phyloP scores from a whole-genome alignment of 495 filamentous ascomycete species.

The Penicillium dipodomyicola region DNA sequence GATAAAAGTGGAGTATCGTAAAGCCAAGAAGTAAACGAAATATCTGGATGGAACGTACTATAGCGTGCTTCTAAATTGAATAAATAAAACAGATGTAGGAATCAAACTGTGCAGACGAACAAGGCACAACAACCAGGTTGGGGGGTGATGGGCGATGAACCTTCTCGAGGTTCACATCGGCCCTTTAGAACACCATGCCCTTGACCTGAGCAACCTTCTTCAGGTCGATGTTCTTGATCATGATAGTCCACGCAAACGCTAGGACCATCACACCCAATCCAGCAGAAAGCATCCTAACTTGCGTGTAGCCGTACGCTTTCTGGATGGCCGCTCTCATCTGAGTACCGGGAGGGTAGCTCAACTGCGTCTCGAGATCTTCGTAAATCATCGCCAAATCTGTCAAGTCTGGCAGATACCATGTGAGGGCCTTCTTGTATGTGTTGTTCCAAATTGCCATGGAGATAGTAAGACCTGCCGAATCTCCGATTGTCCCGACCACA shows the following conservation, averaged over 20 bases:
- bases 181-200: slow-evolving; percentile 19
- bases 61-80: background rate
- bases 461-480: slow-evolving; percentile 59
- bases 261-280: slow-evolving; percentile 43
- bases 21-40: background rate
- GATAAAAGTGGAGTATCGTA: background rate
- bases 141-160: background rate
- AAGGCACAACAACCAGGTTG: background rate
- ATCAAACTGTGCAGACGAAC: background rate
- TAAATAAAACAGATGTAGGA: background rate
- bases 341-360: slow-evolving; percentile 48
- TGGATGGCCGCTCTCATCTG: slow-evolving; percentile 50
- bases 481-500: slow-evolving; percentile 60
- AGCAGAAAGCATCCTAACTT: slow-evolving; percentile 51
- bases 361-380: slow-evolving; percentile 41
- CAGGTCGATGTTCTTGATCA: slow-evolving; percentile 55
- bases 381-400: slow-evolving; percentile 50
- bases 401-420: slow-evolving; percentile 51
- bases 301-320: slow-evolving; percentile 52
- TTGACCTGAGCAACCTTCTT: slow-evolving; percentile 47
- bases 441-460: slow-evolving; percentile 61
- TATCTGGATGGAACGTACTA: background rate
- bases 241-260: slow-evolving; percentile 37
- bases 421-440: slow-evolving; percentile 53
- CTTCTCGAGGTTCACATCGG: background rate